Conservation (phyloP, 164 flowering plant species). For the Stephania japonica region DNA sequence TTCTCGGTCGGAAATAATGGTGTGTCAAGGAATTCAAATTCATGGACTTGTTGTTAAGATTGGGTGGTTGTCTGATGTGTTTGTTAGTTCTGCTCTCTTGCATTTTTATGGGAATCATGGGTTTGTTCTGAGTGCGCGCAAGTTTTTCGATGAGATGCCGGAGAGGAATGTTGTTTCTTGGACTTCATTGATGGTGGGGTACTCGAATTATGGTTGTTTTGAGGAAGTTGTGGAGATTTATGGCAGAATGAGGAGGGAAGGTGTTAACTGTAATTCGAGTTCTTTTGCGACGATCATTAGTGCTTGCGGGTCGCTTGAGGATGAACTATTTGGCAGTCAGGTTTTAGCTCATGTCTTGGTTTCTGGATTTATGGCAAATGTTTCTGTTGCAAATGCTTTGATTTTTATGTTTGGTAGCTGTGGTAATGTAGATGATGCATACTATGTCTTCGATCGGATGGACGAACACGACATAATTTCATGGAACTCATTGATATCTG, state of each 20-base stretch:
- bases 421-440: constrained; percentile 38
- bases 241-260: constrained; percentile 44
- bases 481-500: constrained; percentile 79
- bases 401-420: constrained; percentile 63
- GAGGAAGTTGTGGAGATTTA: constrained; percentile 38
- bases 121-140: constrained; percentile 22
- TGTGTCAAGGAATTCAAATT: constrained; percentile 47
- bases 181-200: constrained; percentile 80
- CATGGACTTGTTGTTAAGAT: constrained; percentile 51
- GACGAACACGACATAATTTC: constrained; percentile 63
- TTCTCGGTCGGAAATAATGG: constrained; percentile 35
- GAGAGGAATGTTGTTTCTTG: constrained; percentile 65
- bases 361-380: constrained; percentile 39
- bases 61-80: constrained; percentile 58
- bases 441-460: constrained; percentile 47
- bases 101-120: constrained; percentile 68
- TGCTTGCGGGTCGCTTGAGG: constrained; percentile 50
- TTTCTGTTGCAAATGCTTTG: constrained; percentile 65
- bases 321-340: constrained; percentile 51
- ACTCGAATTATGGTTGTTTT: constrained; percentile 33
- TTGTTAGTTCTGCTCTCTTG: constrained; percentile 62
- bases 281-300: constrained; percentile 50
- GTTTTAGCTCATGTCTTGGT: constrained; percentile 58
- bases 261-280: constrained; percentile 45
- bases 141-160: constrained; percentile 35